Percentiles rank a stretch among this genome's conserved stretches.
Evolutionary conservation across 2,329 filamentous ascomycete genomes (phyloP).

Genomic region (Fusarium redolens): DNA sequence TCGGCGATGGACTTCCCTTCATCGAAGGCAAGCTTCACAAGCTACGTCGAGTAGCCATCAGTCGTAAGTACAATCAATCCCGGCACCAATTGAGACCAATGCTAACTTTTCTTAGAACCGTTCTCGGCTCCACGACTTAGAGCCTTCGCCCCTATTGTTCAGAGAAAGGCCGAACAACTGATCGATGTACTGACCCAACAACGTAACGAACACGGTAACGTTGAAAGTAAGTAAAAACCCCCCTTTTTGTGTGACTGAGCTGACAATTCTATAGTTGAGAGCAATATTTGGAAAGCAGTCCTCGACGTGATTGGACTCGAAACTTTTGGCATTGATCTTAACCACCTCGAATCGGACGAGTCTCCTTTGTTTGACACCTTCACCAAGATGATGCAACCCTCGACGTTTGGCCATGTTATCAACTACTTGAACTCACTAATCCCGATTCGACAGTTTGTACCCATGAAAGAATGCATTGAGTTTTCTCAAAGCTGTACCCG

Average conservation of each 20-base stretch:
- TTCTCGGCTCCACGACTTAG: slow-evolving; percentile 49
- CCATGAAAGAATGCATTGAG: slow-evolving; percentile 50
- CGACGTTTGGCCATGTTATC: slow-evolving; percentile 40
- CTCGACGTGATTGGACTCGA: slow-evolving; percentile 52
- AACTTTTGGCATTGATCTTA: slow-evolving; percentile 50
- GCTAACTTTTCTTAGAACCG: slow-evolving; percentile 32
- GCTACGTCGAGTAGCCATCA: slow-evolving; percentile 49
- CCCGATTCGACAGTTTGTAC: slow-evolving; percentile 51
- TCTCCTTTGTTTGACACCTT: slow-evolving; percentile 43
- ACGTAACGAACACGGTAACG: slow-evolving; percentile 16
- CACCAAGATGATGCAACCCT: slow-evolving; percentile 43
- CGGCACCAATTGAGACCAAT: background rate
- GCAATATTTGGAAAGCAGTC: slow-evolving; percentile 48
- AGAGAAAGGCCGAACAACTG: slow-evolving; percentile 50
- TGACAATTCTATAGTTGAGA: slow-evolving; percentile 34
- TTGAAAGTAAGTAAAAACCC: slow-evolving; percentile 27
- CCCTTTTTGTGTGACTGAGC: background rate
- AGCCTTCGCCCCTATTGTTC: slow-evolving; percentile 47
- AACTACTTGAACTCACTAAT: slow-evolving; percentile 51
- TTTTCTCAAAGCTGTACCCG: slow-evolving; percentile 48
- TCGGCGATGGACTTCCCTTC: slow-evolving; percentile 51
- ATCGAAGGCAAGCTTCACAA: slow-evolving; percentile 52
- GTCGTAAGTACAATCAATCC: slow-evolving; percentile 31
- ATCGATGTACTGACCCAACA: slow-evolving; percentile 31
- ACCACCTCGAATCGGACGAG: slow-evolving; percentile 45